Evolutionary conservation across 1,139 yeast genomes (phyloP).

Genomic region (Saccharomyces hybrid): DNA sequence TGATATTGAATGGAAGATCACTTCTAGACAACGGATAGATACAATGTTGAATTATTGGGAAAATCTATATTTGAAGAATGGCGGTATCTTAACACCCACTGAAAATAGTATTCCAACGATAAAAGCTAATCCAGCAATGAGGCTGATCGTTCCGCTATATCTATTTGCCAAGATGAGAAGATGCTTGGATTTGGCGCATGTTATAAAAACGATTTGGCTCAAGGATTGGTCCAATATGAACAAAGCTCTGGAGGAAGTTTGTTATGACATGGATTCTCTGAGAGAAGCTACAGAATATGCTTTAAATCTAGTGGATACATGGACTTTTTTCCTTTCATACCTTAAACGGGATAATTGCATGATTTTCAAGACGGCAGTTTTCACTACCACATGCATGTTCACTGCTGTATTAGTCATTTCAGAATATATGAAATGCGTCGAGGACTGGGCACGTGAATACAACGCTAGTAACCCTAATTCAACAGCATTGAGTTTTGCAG

Average conservation of each 20-base stretch:
- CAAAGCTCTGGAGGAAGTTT: slow-evolving; percentile 35
- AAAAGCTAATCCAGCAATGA: slow-evolving; percentile 45
- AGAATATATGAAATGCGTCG: slow-evolving; percentile 51
- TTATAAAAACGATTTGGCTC: slow-evolving; percentile 49
- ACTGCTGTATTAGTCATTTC: slow-evolving; percentile 53
- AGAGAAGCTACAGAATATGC: slow-evolving; percentile 53
- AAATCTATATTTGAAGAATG: slow-evolving; percentile 47
- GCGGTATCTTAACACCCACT: slow-evolving; percentile 51
- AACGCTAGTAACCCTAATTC: slow-evolving; percentile 18
- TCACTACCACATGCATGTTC: slow-evolving; percentile 61
- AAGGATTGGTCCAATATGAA: slow-evolving; percentile 69
- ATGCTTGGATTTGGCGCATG: slow-evolving; percentile 50
- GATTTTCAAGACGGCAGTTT: slow-evolving; percentile 64
- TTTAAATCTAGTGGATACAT: slow-evolving; percentile 51
- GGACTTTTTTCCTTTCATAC: slow-evolving; percentile 62
- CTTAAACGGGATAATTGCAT: slow-evolving; percentile 56
- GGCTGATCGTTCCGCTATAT: slow-evolving; percentile 56
- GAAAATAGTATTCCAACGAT: slow-evolving; percentile 39
- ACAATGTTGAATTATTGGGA: slow-evolving; percentile 60
- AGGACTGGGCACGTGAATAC: slow-evolving; percentile 39
- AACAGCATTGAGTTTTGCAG: slow-evolving; percentile 28
- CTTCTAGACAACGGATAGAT: slow-evolving; percentile 49
- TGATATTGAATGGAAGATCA: slow-evolving; percentile 54
- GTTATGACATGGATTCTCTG: slow-evolving; percentile 40
- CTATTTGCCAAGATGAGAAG: slow-evolving; percentile 57